These are phyloP conservation scores for Persicaria maculosa DNA, from an alignment of 148 eudicot species.

Conservation along the genomic window DNA sequence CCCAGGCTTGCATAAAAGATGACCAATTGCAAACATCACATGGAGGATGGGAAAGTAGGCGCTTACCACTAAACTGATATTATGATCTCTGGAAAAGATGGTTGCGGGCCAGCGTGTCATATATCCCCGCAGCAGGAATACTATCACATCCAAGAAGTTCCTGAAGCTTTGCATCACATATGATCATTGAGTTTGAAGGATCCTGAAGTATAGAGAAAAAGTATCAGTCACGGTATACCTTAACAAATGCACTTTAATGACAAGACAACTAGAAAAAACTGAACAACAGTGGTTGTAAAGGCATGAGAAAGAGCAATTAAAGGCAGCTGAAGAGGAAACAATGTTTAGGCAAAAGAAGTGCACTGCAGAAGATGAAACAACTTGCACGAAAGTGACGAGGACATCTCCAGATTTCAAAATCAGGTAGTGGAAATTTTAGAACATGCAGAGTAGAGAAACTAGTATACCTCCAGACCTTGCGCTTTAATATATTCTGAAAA, in stretches of 20 bases:
- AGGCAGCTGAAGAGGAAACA: not conserved
- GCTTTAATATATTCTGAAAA: constrained; percentile 35
- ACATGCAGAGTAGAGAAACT: not conserved
- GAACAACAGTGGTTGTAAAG: not conserved
- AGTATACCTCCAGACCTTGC: constrained; percentile 34
- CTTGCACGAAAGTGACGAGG: not conserved
- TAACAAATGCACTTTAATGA: not conserved
- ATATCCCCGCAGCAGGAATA: constrained; percentile 48
- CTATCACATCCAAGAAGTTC: constrained; percentile 69
- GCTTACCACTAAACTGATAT: constrained; percentile 16
- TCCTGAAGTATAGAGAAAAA: constrained; percentile 32
- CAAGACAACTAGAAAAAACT: not conserved
- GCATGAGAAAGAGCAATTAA: not conserved
- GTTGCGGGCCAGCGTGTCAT: constrained; percentile 57
- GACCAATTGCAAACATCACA: not conserved
- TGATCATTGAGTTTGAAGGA: constrained; percentile 40
- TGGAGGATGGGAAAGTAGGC: not conserved
- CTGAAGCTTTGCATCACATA: constrained; percentile 76
- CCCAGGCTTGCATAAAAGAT: not conserved
- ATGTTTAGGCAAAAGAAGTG: not conserved
- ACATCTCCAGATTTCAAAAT: not conserved
- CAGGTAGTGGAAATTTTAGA: not conserved
- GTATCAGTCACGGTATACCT: not conserved
- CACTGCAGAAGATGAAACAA: not conserved
- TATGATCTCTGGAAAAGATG: constrained; percentile 58